These are phyloP conservation scores for Huiozyma naganishii DNA, from an alignment of 805 yeast species.

Conservation along the genomic window DNA sequence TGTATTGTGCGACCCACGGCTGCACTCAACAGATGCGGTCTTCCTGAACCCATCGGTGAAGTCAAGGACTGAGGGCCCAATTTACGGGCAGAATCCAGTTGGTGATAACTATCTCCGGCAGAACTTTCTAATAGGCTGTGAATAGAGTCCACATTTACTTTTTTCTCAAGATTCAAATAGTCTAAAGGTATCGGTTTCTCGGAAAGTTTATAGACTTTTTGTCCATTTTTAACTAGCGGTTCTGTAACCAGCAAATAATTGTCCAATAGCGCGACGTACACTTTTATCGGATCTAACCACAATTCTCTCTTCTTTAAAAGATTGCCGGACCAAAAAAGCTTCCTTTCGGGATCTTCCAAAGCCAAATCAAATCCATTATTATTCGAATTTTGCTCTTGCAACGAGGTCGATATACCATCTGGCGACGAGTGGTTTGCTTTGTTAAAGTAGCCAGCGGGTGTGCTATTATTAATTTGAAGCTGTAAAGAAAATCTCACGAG, in stretches of 20 bases:
- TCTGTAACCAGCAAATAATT: slow-evolving; percentile 62
- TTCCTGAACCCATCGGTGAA: slow-evolving; percentile 13
- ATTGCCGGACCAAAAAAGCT: slow-evolving; percentile 46
- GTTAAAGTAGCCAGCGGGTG: slow-evolving; percentile 20
- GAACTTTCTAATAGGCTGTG: background rate
- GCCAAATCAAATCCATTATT: slow-evolving; percentile 33
- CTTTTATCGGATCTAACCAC: slow-evolving; percentile 43
- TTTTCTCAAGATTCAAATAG: slow-evolving; percentile 43
- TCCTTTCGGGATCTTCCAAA: slow-evolving; percentile 43
- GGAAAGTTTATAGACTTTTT: slow-evolving; percentile 31
- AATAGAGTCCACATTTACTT: slow-evolving; percentile 10
- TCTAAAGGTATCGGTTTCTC: slow-evolving; percentile 56
- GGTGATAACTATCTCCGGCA: background rate
- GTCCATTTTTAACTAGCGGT: slow-evolving; percentile 32
- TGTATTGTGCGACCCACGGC: slow-evolving; percentile 14
- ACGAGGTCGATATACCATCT: background rate
- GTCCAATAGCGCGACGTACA: slow-evolving; percentile 52
- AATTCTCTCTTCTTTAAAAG: slow-evolving; percentile 53
- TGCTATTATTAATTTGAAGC: slow-evolving; percentile 17
- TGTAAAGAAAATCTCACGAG: slow-evolving; percentile 39
- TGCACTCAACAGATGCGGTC: slow-evolving; percentile 16
- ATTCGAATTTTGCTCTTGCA: background rate
- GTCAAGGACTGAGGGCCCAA: background rate
- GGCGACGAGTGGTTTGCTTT: slow-evolving; percentile 2
- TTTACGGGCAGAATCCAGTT: background rate